Evolutionary conservation across 495 filamentous ascomycete species (phyloP).

Genomic region (Xylaria grammica): DNA sequence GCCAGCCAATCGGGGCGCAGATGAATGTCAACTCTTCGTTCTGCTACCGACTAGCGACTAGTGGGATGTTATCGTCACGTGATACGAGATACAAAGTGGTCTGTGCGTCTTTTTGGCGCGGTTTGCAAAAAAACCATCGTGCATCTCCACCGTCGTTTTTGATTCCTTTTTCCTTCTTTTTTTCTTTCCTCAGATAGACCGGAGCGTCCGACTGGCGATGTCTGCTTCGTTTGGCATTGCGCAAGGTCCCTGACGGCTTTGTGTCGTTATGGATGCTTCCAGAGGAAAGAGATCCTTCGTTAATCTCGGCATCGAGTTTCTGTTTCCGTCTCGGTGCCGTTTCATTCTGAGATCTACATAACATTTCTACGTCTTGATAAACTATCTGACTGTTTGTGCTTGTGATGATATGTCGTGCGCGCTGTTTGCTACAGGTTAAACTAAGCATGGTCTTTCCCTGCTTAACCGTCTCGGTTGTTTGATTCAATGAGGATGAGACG

Average conservation of each 20-base stretch:
- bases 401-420: no score
- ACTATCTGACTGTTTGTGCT: no score
- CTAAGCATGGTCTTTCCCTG: no score
- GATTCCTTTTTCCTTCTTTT: constrained; percentile 25
- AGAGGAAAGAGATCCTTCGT: constrained; percentile 63
- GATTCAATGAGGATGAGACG: no score
- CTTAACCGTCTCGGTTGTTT: no score
- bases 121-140: not conserved
- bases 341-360: constrained; percentile 66
- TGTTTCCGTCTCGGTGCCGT: constrained; percentile 56
- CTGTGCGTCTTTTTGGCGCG: constrained; percentile 25
- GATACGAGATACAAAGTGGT: constrained; percentile 13
- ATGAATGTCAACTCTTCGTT: constrained; percentile 18
- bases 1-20: constrained; percentile 20
- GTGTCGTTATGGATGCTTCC: constrained; percentile 46
- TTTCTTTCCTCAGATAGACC: constrained; percentile 57
- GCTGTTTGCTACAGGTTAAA: no score
- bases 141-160: not conserved
- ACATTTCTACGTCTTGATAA: not conserved
- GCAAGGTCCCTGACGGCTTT: constrained; percentile 43
- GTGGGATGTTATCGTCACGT: constrained; percentile 26
- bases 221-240: constrained; percentile 41
- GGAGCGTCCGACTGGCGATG: constrained; percentile 46
- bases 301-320: constrained; percentile 60
- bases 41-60: no score